These are phyloP conservation scores for Alternaria solani DNA, from an alignment of 2,329 filamentous ascomycete species.

Conservation along the genomic window DNA sequence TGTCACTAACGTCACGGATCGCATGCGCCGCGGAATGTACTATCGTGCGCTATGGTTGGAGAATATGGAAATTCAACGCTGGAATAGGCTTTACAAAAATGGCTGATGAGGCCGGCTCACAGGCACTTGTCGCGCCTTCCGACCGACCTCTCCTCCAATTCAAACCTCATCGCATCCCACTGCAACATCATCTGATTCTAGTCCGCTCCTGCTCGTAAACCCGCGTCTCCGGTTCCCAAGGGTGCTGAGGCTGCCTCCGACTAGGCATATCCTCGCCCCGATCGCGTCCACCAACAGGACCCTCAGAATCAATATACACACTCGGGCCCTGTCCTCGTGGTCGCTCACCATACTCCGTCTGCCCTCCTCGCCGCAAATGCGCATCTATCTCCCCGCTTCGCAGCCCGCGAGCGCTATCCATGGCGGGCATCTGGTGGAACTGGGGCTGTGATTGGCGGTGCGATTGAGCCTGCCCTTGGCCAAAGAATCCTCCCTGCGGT, in stretches of 20 bases:
- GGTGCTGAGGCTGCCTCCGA: neutral
- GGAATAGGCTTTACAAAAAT: neutral
- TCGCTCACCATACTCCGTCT: neutral
- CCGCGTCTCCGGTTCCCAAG: neutral
- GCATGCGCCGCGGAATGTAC: neutral
- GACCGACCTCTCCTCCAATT: neutral
- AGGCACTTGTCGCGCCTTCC: neutral
- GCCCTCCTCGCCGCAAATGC: neutral
- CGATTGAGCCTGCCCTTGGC: neutral
- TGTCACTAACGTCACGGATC: neutral
- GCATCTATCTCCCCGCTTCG: neutral
- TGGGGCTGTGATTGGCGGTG: neutral
- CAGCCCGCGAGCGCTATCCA: neutral
- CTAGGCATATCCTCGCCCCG: neutral
- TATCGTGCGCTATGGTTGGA: neutral
- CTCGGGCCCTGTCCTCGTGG: neutral
- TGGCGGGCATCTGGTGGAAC: neutral
- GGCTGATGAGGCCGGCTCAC: neutral
- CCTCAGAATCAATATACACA: slow-evolving; percentile 2
- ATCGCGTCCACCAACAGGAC: neutral
- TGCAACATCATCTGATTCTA: neutral
- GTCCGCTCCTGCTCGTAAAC: neutral
- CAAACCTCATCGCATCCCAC: neutral
- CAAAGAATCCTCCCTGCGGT: too few relatives aligned
- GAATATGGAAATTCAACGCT: fast-evolving